Evolutionary conservation across 2,329 filamentous ascomycete genomes (phyloP), one percentile per base, ranked within the genome.

Genomic region (Epichloe baconii): DNA sequence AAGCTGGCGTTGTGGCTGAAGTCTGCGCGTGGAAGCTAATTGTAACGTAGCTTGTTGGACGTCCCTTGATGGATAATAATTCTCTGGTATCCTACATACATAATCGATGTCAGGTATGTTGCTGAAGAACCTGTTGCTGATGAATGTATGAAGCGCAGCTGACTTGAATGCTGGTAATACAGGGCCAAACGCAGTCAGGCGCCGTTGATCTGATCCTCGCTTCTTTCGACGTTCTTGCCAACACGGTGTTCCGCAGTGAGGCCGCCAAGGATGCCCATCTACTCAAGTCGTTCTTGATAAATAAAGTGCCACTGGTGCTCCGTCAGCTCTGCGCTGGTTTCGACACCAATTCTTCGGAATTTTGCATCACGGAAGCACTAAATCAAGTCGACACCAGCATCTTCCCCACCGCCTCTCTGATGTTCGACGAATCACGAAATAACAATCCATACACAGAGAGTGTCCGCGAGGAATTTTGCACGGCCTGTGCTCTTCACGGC

Each of bases 141-240:
- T 21, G 31, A 37, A 41, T 14, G 15, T 19, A 14, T 12, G n/a
- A 15, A 17, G 4, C 40, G 52, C 36, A 47, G 53, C 50, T 59
- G 50, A 59, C 49, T 31, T 1, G 38, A 7, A 7, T 35, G 17
- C 34, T 6, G 19, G 5, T 37, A 7, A 15, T 10, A 4, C 50
- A 89, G 78, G 85, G 85, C 40, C 86, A 95, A 59, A 76, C 86
- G 42, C 85, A 91, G 65, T 77, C 79, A 12, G 82, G 88, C 44
- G 81, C 86, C 0, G 80, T 88, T 50, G 89, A 96, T 59, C 74
- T 97, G 2, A 85, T 97, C 42, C 78, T 91, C 10, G 88, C 89
- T 1, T 83, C 89, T 0, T 97, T 98, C 61, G 90, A 97, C 59
- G 78, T 94, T 5, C 73, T 98, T 15, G 86, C 89, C 37, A 95